Evolutionary conservation across 768 basidiomycete genomes (phyloP).

Genomic region (Boletus edulis): DNA sequence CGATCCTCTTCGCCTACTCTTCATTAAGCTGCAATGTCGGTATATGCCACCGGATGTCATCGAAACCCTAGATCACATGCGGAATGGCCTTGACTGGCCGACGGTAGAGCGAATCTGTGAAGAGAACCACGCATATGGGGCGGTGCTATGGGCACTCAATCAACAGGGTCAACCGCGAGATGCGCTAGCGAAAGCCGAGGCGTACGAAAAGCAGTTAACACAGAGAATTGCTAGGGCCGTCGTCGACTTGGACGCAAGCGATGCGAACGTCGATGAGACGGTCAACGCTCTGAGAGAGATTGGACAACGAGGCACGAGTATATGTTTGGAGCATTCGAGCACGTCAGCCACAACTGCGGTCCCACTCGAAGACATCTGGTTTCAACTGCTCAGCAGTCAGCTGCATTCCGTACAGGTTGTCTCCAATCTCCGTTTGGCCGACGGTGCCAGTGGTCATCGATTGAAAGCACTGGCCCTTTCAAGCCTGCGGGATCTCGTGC

Average conservation of each 20-base stretch:
- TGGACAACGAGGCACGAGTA: conserved; percentile 55
- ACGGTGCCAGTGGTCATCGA: conserved; percentile 18
- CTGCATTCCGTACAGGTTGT: conserved; percentile 75
- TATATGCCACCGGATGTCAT: conserved; percentile 66
- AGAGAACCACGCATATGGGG: conserved; percentile 61
- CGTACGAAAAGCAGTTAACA: conserved; percentile 52
- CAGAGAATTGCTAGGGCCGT: conserved; percentile 42
- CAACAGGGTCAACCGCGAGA: conserved; percentile 57
- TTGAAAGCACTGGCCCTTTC: conserved; percentile 35
- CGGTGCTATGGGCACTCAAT: conserved; percentile 79
- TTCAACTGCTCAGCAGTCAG: conserved; percentile 77
- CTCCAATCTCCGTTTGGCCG: conserved; percentile 40
- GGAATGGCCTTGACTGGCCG: conserved; percentile 52
- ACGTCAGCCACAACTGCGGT: conserved; percentile 37
- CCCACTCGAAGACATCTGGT: conserved; percentile 85
- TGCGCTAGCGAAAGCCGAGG: conserved; percentile 67
- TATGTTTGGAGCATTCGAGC: conserved; percentile 71
- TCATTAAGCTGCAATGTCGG: conserved; percentile 72
- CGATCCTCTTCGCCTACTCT: conserved; percentile 52
- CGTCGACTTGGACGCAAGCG: conserved; percentile 14
- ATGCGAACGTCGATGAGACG: conserved; percentile 28
- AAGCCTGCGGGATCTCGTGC: conserved; percentile 69
- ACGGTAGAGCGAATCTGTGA: conserved; percentile 66
- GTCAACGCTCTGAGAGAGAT: conserved; percentile 57
- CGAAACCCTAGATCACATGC: conserved; percentile 51